These are phyloP conservation scores for Ustilago hordei DNA, from an alignment of 1,284 basidiomycete genomes.

Conservation along the genomic window DNA sequence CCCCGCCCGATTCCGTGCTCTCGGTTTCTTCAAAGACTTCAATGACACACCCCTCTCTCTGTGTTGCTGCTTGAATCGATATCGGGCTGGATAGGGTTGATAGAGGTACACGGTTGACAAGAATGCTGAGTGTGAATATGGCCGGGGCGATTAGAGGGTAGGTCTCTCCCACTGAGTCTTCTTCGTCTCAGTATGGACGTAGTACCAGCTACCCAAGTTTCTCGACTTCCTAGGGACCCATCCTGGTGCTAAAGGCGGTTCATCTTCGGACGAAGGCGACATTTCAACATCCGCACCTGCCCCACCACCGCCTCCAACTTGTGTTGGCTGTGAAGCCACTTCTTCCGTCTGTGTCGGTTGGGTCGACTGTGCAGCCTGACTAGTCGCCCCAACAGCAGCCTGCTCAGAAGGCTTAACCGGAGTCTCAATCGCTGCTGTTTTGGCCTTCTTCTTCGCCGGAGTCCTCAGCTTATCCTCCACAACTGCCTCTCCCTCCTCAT, in stretches of 20 bases:
- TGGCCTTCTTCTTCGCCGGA: slow-evolving; percentile 21
- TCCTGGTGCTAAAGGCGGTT: slow-evolving; percentile 29
- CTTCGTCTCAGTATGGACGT: slow-evolving; percentile 38
- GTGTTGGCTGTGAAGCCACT: not conserved
- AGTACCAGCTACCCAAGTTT: slow-evolving; percentile 35
- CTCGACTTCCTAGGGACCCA: slow-evolving; percentile 31
- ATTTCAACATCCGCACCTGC: slow-evolving; percentile 13
- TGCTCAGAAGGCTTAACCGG: slow-evolving; percentile 2
- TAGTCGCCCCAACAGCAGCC: not conserved
- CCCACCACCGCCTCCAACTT: not conserved
- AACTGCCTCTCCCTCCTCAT: slow-evolving; percentile 6
- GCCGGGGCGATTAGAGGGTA: slow-evolving; percentile 6
- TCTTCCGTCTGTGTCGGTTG: not conserved
- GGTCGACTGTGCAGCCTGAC: not conserved
- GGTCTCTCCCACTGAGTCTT: slow-evolving; percentile 51
- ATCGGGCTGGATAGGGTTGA: no score
- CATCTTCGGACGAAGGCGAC: slow-evolving; percentile 21
- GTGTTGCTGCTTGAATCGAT: no score
- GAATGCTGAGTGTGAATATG: no score
- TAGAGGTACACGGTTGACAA: no score
- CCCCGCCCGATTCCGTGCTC: no score
- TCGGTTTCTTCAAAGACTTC: no score
- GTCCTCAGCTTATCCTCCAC: slow-evolving; percentile 12
- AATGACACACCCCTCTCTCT: not conserved
- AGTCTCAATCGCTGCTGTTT: not conserved